Evolutionary conservation across 768 basidiomycete species (phyloP), one percentile per base, ranked within the genome.

Genomic region (Mycena sanguinolenta): DNA sequence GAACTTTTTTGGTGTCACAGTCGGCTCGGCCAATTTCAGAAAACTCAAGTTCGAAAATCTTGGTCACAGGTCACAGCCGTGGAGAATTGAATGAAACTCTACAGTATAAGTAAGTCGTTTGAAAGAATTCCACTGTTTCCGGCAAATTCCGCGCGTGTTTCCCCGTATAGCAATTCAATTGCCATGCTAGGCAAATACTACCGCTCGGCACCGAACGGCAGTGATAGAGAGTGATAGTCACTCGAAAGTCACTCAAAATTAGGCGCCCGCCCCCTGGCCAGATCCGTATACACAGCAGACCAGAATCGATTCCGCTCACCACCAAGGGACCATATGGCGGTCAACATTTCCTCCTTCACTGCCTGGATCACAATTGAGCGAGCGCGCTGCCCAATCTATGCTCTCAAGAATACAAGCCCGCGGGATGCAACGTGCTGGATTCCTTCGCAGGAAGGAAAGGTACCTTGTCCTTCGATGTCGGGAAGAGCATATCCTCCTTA

Each of bases 311-410:
- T 23, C 0, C 21, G 23, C 55, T n/a, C n/a, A n/a, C n/a, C n/a
- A n/a, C n/a, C n/a, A n/a, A n/a, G 16, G 39, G 39, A 7, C 39
- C 39, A 39, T 13, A 69, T 69, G 68, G 38, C 68, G 17, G n/a
- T 71, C 30, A 62, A 44, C 65, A 66, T 66, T 46, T 62, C 64
- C 28, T 32, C 54, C 12, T 70, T 76, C 44, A 71, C 59, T 19
- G 75, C 74, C n/a, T 77, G 77, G 74, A 68, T 77, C 34, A 65
- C 73, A 7, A 71, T 76, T 19, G 74, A 74, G 55, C 69, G 69
- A n/a, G n/a, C 32, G 32, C 58, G 16, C 16, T 60, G 63, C 7
- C 70, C 69, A 14, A 59, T 68, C 46, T 74, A 75, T 58, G 71
- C 49, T 19, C 58, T 76, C 2, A 57, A 32, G 28, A 38, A 54